Conservation (phyloP, 805 yeast species). For the Komagataella phaffii region DNA sequence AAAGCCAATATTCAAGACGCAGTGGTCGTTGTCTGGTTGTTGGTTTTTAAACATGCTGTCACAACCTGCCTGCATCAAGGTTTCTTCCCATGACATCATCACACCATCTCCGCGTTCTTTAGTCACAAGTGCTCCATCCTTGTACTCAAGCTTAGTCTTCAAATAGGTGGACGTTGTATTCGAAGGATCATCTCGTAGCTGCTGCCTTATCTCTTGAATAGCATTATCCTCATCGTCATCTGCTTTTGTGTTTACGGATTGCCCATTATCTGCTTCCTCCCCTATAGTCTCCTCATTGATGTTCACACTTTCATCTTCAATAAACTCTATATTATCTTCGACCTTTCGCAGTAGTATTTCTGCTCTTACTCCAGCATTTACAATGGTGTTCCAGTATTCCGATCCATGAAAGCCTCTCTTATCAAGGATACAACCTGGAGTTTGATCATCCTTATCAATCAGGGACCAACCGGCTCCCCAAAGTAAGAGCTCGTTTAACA, state of each 20-base stretch:
- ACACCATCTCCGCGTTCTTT: constrained; percentile 73
- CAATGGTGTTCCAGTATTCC: constrained; percentile 32
- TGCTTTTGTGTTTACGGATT: background rate
- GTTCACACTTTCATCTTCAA: constrained; percentile 23
- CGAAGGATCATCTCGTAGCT: constrained; percentile 37
- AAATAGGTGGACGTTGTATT: constrained; percentile 52
- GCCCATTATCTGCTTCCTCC: constrained; percentile 1
- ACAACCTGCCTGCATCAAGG: constrained; percentile 72
- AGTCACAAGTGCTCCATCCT: constrained; percentile 58
- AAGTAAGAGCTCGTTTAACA: constrained; percentile 59
- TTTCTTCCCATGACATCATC: constrained; percentile 95
- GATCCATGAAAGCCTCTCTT: constrained; percentile 29
- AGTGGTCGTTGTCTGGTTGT: constrained; percentile 21
- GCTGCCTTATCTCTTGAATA: constrained; percentile 6
- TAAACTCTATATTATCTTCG: constrained; percentile 51
- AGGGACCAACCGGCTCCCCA: constrained; percentile 92
- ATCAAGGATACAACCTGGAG: constrained; percentile 74
- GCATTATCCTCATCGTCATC: constrained; percentile 5
- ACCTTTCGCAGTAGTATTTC: constrained; percentile 70
- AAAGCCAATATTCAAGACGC: constrained; percentile 77
- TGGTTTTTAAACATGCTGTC: constrained; percentile 47
- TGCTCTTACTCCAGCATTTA: constrained; percentile 85
- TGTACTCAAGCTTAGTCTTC: constrained; percentile 52
- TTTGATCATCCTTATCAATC: constrained; percentile 53
- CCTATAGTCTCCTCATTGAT: constrained; percentile 4